Evolutionary conservation across 306 rosid genomes (phyloP), one percentile per base, ranked within the genome.

Genomic region (Mimosa pudica): DNA sequence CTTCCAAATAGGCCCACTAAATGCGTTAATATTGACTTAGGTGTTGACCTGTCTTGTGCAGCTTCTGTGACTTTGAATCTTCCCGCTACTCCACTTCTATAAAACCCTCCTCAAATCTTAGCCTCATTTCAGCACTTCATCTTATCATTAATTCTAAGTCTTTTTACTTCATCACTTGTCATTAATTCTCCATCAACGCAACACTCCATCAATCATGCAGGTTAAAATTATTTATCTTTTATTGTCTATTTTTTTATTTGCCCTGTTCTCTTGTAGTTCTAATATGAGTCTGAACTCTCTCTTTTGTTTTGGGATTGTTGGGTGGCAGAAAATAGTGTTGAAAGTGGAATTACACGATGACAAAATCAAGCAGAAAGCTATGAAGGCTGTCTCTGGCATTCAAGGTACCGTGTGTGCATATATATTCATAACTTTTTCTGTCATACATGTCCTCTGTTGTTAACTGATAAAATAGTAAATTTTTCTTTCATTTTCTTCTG

Each of bases 281-380:
- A 30, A 14, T 60, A 41, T 24, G 42, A 4, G n/a, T 11, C 41
- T 32, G 2, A 11, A 3, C n/a, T 32, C 38, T 35, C 48, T 65
- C 11, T 2, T 13, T 12, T 9, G 12, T 47, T 0, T 8, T 42
- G 66, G 10, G 30, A 47, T 73, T 61, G 71, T 42, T 6, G 1
- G 76, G 13, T 72, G 7, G 77, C 93, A 90, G 97, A 87, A 87
- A 85, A 66, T 84, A 24, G 88, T 90, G 77, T 16, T 90, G 80
- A 85, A 75, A 64, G 55, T 89, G 78, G 79, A 71, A 12, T 0
- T 89, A 44, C 10, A 79, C 11, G 89, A 87, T n/a, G 84, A 90
- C 18, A 86, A 5, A 64, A 8, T 46, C 18, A 90, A 79, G 87
- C 57, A 77, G 63, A 92, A 89, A 55, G 92, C 89, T 41, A 83